Base-by-base conservation (phyloP, 495 filamentous ascomycete species). In the Sabuloglossum arenarium region DNA sequence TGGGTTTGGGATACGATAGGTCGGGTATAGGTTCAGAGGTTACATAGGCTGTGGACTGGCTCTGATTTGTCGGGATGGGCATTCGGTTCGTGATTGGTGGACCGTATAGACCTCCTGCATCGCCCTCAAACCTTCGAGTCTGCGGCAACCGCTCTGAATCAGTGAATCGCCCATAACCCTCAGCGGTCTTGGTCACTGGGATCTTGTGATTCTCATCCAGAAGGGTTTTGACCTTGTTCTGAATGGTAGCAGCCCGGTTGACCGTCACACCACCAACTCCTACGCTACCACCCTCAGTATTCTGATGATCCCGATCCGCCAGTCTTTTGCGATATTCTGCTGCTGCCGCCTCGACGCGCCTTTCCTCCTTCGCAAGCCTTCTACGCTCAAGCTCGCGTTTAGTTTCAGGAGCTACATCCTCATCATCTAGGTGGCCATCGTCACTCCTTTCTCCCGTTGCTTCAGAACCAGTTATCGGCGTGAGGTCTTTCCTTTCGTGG, bases 261-360 rank as follows among this genome's bases (percentile, higher is more conserved):
- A 65, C 65, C 54, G 70, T 67, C 12, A 57, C 49, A 0, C 62
- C 63, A 29, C 66, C 64, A 39, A 58, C 59, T 24, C 50, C 61
- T 60, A 75, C 76, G 45, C 78, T 73, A 47, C 79, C 78, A 24
- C 74, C 61, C 45, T 68, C 63, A 37, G 71, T 66, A 12, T 73
- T 60, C 23, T 45, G 56, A 24, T 58, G 68, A 0, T 75, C 78
- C 14, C 78, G 67, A 54, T 81, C 81, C 1, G 85, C 81, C 45
- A 94, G 73, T 27, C 83, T 81, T 57, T 79, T 75, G 3, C 85
- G 80, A 63, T 96, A 94, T 66, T 95, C 91, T 0, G 85, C 88
- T n/a, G 87, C 87, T 0, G 89, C 91, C 45, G 78, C 82, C 32
- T 85, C 88, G 10, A 98, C 93, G n/a, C 91, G 76, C 58, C 81